A percentile compares a stretch with the other conserved stretches of the same genome.
Evolutionary conservation across 305 asterid genomes (phyloP).

Genomic region (Plantago lanceolata): DNA sequence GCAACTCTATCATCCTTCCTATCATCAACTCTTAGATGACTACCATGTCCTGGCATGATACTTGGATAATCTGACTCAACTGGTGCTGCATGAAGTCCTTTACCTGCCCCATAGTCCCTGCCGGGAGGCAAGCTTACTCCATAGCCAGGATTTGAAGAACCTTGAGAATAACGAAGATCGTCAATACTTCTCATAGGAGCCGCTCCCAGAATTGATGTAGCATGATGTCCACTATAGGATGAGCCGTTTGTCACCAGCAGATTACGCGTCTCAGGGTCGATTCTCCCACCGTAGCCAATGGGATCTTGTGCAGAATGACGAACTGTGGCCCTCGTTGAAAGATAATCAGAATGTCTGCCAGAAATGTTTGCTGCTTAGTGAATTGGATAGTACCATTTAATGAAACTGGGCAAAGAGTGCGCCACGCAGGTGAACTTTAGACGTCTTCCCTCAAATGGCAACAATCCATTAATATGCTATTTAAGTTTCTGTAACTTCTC

Average conservation of each 20-base stretch:
- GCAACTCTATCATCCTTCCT: conserved; percentile 60
- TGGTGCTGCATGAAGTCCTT: conserved; percentile 64
- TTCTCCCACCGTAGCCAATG: conserved; percentile 60
- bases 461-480: conserved; percentile 12
- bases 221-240: conserved; percentile 60
- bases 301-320: conserved; percentile 80
- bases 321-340: conserved; percentile 64
- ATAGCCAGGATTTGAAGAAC: conserved; percentile 82
- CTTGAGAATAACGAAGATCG: conserved; percentile 60
- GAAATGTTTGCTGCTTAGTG: conserved; percentile 75
- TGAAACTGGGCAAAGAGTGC: conserved; percentile 41
- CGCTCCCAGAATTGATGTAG: conserved; percentile 88
- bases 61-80: conserved; percentile 67
- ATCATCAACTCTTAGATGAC: conserved; percentile 61
- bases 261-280: conserved; percentile 60
- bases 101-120: conserved; percentile 88
- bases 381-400: conserved; percentile 40
- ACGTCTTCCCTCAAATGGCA: conserved; percentile 20
- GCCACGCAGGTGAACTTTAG: conserved; percentile 28
- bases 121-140: conserved; percentile 99
- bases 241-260: conserved; percentile 58
- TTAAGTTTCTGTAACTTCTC: background rate
- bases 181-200: conserved; percentile 73
- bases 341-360: conserved; percentile 98
- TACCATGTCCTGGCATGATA: conserved; percentile 46